A percentile compares a stretch with the other conserved stretches of the same genome.
Evolutionary conservation across 2,329 filamentous ascomycete genomes (phyloP).

Genomic region (Diaporthe caulivora): DNA sequence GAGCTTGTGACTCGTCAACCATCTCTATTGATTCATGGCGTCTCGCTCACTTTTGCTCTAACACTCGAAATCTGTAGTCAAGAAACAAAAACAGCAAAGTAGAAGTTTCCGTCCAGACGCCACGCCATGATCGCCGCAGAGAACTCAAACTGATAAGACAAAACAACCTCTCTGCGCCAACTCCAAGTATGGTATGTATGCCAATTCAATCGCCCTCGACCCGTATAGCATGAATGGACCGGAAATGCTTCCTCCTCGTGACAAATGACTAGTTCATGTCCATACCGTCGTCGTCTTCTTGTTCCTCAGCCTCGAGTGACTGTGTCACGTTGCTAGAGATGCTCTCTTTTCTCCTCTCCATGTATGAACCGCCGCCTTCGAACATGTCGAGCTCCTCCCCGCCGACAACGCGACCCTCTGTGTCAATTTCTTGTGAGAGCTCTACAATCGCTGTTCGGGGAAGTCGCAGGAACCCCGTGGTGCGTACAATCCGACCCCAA

Average conservation of each 20-base stretch:
- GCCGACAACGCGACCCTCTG: slow-evolving; percentile 89
- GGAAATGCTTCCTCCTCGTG: slow-evolving; percentile 23
- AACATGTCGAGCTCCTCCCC: slow-evolving; percentile 81
- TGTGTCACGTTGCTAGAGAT: slow-evolving; percentile 71
- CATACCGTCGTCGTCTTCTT: slow-evolving; percentile 72
- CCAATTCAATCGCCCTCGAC: background rate
- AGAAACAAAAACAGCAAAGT: slow-evolving; percentile 13
- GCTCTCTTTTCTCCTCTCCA: slow-evolving; percentile 69
- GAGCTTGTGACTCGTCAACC: slow-evolving; percentile 12
- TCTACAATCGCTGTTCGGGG: slow-evolving; percentile 86
- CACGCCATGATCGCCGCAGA: slow-evolving; percentile 34
- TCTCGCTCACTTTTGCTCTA: slow-evolving; percentile 20
- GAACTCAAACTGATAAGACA: background rate
- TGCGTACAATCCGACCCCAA: slow-evolving; percentile 95
- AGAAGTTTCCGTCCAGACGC: slow-evolving; percentile 30
- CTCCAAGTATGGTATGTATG: background rate
- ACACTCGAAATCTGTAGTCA: slow-evolving; percentile 15
- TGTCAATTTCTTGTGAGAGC: slow-evolving; percentile 92
- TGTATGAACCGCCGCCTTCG: slow-evolving; percentile 54
- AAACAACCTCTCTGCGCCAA: background rate
- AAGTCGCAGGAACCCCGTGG: slow-evolving; percentile 85
- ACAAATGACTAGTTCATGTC: slow-evolving; percentile 59
- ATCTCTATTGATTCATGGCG: slow-evolving; percentile 22
- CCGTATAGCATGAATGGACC: background rate
- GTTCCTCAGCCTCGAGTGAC: slow-evolving; percentile 68